Evolutionary conservation across 2,329 filamentous ascomycete species (phyloP).

Genomic region (Bipolaris victoriae): DNA sequence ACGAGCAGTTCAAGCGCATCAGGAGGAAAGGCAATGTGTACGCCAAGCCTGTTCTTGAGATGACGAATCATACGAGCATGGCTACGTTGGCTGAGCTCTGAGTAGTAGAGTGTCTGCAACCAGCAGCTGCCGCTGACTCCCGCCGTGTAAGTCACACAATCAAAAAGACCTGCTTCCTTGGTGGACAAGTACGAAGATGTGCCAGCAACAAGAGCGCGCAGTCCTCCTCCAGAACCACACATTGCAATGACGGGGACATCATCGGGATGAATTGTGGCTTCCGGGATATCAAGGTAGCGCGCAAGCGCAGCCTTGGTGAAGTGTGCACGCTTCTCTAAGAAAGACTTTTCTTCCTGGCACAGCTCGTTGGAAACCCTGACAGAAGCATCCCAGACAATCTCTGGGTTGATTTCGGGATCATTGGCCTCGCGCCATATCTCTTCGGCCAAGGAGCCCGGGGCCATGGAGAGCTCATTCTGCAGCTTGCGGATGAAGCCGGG

Average conservation of each 20-base stretch:
- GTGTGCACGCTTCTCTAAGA: slow-evolving; percentile 70
- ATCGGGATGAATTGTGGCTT: slow-evolving; percentile 84
- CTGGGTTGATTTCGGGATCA: slow-evolving; percentile 81
- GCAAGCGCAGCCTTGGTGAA: slow-evolving; percentile 77
- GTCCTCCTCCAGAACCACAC: slow-evolving; percentile 89
- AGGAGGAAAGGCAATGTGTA: slow-evolving; percentile 93
- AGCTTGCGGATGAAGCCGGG: slow-evolving; percentile 82
- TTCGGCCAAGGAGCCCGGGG: slow-evolving; percentile 84
- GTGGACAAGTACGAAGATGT: slow-evolving; percentile 85
- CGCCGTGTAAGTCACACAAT: slow-evolving; percentile 92
- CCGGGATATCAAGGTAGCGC: slow-evolving; percentile 78
- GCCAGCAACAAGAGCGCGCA: slow-evolving; percentile 88
- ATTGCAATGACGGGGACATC: slow-evolving; percentile 93
- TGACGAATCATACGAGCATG: slow-evolving; percentile 78
- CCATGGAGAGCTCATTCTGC: slow-evolving; percentile 85
- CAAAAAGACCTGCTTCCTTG: slow-evolving; percentile 85
- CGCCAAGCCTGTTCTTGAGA: slow-evolving; percentile 79
- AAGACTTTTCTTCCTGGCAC: slow-evolving; percentile 82
- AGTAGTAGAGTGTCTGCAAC: slow-evolving; percentile 88
- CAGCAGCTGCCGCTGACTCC: slow-evolving; percentile 97
- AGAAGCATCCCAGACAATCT: slow-evolving; percentile 79
- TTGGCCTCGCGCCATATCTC: slow-evolving; percentile 94
- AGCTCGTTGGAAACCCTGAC: slow-evolving; percentile 83
- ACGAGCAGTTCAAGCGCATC: slow-evolving; percentile 79
- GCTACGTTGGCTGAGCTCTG: slow-evolving; percentile 72